phyloP scores from a whole-genome alignment of 2,329 filamentous ascomycete genomes.

The Monilinia aucupariae region DNA sequence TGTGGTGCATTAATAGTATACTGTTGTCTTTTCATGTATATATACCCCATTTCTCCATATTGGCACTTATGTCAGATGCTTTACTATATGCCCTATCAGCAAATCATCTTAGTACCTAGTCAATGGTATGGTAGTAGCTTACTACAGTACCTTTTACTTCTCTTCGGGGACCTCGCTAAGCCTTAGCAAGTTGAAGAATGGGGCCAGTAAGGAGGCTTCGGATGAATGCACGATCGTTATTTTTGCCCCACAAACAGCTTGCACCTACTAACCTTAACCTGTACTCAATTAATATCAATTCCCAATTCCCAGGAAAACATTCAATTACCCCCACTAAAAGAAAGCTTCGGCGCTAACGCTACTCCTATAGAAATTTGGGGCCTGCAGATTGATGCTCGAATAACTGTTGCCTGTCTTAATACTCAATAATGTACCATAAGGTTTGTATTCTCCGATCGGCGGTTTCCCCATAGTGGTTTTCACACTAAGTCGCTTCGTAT shows the following conservation, averaged over 20 bases:
- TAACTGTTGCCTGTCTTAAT: background rate
- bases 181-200: slow-evolving; percentile 3
- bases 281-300: background rate
- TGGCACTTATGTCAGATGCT: background rate
- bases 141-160: background rate
- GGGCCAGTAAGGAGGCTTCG: background rate
- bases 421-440: background rate
- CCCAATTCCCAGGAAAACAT: background rate
- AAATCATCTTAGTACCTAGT: background rate
- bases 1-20: too few species aligned
- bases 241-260: background rate
- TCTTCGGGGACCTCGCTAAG: slow-evolving; percentile 15
- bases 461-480: slow-evolving; percentile 7
- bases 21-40: background rate
- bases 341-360: slow-evolving; percentile 1
- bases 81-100: background rate
- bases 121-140: slow-evolving; percentile 6
- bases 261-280: too few species aligned
- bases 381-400: background rate
- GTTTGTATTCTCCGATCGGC: slow-evolving; percentile 17
- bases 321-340: background rate
- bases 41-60: background rate
- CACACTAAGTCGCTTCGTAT: background rate
- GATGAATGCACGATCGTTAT: slow-evolving; percentile 14
- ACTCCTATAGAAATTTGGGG: background rate